Conservation (phyloP, 164 flowering plant genomes). For the Cinnamomum micranthum region DNA sequence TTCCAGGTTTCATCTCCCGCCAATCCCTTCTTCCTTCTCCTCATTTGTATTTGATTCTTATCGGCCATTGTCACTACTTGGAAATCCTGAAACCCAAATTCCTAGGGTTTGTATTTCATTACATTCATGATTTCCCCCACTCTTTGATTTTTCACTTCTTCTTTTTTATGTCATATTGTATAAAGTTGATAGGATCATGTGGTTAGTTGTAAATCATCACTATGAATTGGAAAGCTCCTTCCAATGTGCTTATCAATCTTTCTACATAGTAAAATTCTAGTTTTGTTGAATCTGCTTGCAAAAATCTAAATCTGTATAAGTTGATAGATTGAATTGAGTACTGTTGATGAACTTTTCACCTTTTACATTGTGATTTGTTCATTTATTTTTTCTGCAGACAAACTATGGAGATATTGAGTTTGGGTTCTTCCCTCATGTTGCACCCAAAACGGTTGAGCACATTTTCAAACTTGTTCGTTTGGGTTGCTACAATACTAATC, state of each 20-base stretch:
- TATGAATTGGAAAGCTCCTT: neutral
- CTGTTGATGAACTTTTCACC: no score
- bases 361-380: neutral
- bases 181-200: neutral
- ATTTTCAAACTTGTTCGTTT: slow-evolving; percentile 89
- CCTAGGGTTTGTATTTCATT: neutral
- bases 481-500: slow-evolving; percentile 90
- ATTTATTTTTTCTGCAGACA: slow-evolving; percentile 47
- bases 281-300: neutral
- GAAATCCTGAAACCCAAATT: neutral
- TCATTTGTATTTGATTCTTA: no score
- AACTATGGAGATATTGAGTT: slow-evolving; percentile 93
- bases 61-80: neutral
- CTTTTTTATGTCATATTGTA: neutral
- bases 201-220: neutral
- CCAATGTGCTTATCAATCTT: neutral
- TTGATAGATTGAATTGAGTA: neutral
- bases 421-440: slow-evolving; percentile 83
- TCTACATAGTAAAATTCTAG: neutral
- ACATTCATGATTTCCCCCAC: neutral
- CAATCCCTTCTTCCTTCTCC: neutral
- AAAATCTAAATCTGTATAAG: neutral
- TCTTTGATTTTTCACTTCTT: no score
- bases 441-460: slow-evolving; percentile 90
- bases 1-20: slow-evolving; percentile 48